Conservation (phyloP, 805 yeast genomes). For the Candida gorgasii region DNA sequence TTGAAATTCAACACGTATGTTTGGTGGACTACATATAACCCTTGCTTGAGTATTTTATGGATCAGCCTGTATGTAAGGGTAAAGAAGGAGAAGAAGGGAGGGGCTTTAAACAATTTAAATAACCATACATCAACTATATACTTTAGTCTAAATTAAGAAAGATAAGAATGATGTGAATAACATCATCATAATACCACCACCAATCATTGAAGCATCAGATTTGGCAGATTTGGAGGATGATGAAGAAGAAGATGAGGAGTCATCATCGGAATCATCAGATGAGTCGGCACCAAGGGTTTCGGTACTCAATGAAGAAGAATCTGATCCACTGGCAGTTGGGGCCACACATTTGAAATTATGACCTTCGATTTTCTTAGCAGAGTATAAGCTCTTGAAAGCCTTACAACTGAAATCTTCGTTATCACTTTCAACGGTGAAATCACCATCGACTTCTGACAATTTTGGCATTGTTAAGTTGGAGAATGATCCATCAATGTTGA, state of each 20-base stretch:
- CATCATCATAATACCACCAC: conserved; percentile 21
- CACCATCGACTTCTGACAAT: conserved; percentile 43
- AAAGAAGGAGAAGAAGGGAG: background rate
- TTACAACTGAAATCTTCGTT: conserved; percentile 39
- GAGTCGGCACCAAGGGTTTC: conserved; percentile 21
- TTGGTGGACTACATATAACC: no score
- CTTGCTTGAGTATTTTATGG: no score
- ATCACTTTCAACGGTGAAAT: conserved; percentile 36
- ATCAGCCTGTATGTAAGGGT: no score
- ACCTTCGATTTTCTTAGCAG: conserved; percentile 37
- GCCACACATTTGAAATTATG: conserved; percentile 45
- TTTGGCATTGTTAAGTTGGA: conserved; percentile 39
- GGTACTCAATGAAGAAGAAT: conserved; percentile 20
- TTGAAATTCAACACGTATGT: no score
- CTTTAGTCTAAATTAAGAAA: conserved; percentile 22
- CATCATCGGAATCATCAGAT: conserved; percentile 19
- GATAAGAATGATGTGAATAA: conserved; percentile 30
- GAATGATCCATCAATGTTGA: conserved; percentile 37
- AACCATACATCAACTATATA: background rate
- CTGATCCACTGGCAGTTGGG: conserved; percentile 25
- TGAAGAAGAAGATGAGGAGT: conserved; percentile 20
- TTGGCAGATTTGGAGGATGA: conserved; percentile 16
- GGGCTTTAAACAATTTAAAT: no score
- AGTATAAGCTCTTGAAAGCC: conserved; percentile 34
- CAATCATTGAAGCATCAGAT: conserved; percentile 21